Evolutionary conservation across 352 stramenopile genomes (phyloP).

Genomic region (Elongisporangium anandrum): DNA sequence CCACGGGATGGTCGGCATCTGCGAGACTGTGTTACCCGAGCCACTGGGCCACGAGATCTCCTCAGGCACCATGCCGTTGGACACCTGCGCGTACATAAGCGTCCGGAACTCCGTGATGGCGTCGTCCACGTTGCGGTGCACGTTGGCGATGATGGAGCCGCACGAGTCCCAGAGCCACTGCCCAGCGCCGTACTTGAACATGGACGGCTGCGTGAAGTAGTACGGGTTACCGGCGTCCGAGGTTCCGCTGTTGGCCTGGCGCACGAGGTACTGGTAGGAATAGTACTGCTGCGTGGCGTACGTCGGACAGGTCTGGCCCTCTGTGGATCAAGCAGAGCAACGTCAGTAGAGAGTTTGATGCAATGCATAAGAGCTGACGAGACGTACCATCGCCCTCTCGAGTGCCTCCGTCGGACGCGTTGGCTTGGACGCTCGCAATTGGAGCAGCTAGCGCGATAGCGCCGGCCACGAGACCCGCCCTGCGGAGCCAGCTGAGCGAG

Average conservation of each 20-base stretch:
- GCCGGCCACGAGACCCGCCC: background rate
- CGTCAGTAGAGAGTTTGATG: background rate
- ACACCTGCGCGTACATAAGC: background rate
- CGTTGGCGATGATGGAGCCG: conserved; percentile 15
- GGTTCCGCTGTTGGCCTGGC: conserved; percentile 13
- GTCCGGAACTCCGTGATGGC: conserved; percentile 4
- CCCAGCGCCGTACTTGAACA: conserved; percentile 14
- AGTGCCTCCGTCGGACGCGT: conserved; percentile 8
- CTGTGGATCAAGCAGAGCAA: background rate
- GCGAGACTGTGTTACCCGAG: conserved; percentile 11
- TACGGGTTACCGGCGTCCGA: conserved; percentile 10
- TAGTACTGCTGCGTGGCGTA: conserved; percentile 15
- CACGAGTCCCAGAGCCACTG: conserved; percentile 17
- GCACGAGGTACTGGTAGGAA: conserved; percentile 13
- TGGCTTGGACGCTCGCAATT: background rate
- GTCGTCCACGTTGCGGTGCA: conserved; percentile 15
- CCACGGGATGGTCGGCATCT: conserved; percentile 17
- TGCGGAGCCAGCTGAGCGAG: background rate
- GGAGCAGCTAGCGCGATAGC: background rate
- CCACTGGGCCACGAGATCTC: conserved; percentile 13
- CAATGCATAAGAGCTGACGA: background rate
- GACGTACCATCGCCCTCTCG: conserved; percentile 9
- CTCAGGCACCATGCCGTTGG: conserved; percentile 13
- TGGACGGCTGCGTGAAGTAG: conserved; percentile 17
- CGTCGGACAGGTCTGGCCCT: conserved; percentile 13